Evolutionary conservation across 305 asterid species (phyloP).

Genomic region (Coffea humblotiana): DNA sequence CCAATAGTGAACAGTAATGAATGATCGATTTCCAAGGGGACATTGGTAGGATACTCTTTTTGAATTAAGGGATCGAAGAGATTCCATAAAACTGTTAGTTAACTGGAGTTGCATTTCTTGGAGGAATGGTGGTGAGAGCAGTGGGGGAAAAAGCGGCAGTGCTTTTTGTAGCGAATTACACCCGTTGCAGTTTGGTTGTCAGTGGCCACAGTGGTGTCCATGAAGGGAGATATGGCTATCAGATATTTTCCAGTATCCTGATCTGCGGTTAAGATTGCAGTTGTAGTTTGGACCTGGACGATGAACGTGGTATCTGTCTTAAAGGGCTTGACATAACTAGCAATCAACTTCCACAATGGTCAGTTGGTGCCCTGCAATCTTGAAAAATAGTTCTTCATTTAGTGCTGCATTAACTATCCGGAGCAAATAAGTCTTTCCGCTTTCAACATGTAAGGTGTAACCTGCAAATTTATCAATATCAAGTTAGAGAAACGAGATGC

Average conservation of each 20-base stretch:
- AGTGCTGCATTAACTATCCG: constrained; percentile 58
- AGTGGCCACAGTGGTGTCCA: constrained; percentile 60
- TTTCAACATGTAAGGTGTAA: constrained; percentile 51
- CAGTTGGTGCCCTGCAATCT: constrained; percentile 53
- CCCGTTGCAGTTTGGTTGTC: constrained; percentile 58
- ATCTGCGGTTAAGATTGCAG: constrained; percentile 47
- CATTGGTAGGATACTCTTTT: constrained; percentile 40
- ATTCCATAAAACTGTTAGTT: constrained; percentile 40
- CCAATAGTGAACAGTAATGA: constrained; percentile 52
- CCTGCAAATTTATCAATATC: constrained; percentile 29
- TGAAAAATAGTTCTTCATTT: constrained; percentile 68
- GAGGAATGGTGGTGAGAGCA: constrained; percentile 39
- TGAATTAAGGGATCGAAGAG: constrained; percentile 61
- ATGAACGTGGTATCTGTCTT: constrained; percentile 59
- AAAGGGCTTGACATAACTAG: constrained; percentile 59
- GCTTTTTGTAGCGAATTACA: constrained; percentile 35
- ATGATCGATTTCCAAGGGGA: constrained; percentile 47
- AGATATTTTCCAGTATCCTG: constrained; percentile 40
- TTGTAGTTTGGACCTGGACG: constrained; percentile 76
- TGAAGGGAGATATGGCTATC: constrained; percentile 60
- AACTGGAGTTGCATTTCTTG: constrained; percentile 49
- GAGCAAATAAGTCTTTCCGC: constrained; percentile 60
- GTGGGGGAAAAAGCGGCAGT: constrained; percentile 34
- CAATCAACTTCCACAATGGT: constrained; percentile 67
- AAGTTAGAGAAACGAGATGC: background rate